Base-by-base conservation (phyloP, 495 filamentous ascomycete species). In the Coniosporium apollinis region DNA sequence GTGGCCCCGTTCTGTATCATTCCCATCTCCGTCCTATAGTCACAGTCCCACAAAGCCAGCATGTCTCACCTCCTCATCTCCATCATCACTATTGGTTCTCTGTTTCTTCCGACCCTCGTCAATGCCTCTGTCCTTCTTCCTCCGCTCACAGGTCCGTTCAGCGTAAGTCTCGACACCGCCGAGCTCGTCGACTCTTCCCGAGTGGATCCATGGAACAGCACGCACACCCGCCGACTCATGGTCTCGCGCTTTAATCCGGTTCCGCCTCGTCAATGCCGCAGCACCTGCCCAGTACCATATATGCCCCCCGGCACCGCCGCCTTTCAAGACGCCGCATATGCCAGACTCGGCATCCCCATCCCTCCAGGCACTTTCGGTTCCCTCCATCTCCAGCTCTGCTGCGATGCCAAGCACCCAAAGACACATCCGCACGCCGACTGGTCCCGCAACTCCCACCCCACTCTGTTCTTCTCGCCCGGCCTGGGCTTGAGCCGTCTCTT, bases 401-500 rank as follows among this genome's bases (percentile, higher is more conserved):
- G n/a, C n/a, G n/a, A n/a, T n/a, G n/a, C n/a, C n/a, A n/a, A n/a
- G n/a, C n/a, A n/a, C n/a, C n/a, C n/a, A n/a, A n/a, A n/a, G n/a
- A 21, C 5, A 11, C 33, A 24, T 31, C 32, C 39, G 36, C 26
- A 36, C 32, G 26, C 39, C 34, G 5, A 21, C 31, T 26, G 36
- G 31, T 24, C 33, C 30, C 13, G 33, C 36, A 24, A 32, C 39
- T 36, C 39, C 25, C 28, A 30, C 37, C 41, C 37, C 21, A 30
- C 43, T 36, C 35, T 37, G 35, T 30, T 34, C 28, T 47, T 43
- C 45, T 47, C 45, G 19, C 36, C 41, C 25, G 45, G 41, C 36
- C 39, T 37, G 28, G 25, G 36, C n/a, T 19, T 31, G 19, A 22
- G 36, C 30, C 37, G 37, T 17, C 36, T 44, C 33, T 31, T 60